A percentile compares a stretch with the other conserved stretches of the same genome.
phyloP scores from a whole-genome alignment of 306 rosid species.

The Medicago arabica region DNA sequence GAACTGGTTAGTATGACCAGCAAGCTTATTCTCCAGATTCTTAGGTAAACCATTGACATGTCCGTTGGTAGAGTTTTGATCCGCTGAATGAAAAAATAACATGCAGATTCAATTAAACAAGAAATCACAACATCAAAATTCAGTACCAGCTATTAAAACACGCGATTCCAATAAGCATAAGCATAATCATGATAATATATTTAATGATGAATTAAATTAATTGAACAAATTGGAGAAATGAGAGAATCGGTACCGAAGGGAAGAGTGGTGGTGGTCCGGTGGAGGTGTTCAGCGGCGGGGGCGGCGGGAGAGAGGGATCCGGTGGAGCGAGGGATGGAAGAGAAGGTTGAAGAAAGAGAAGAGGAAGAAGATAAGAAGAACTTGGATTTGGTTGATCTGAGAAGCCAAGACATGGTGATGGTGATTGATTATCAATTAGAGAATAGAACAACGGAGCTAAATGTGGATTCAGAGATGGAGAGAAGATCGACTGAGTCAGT shows the following conservation, averaged over 20 bases:
- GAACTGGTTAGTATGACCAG: slow-evolving; percentile 65
- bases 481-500: no score
- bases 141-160: no score
- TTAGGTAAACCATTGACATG: slow-evolving; percentile 66
- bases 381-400: slow-evolving; percentile 69
- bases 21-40: slow-evolving; percentile 73
- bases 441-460: neutral
- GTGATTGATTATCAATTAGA: neutral
- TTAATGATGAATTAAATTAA: neutral
- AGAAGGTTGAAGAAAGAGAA: slow-evolving; percentile 55
- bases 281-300: slow-evolving; percentile 55
- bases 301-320: slow-evolving; percentile 68
- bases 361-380: slow-evolving; percentile 47
- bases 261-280: slow-evolving; percentile 62
- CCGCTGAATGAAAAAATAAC: slow-evolving; percentile 60
- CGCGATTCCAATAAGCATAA: neutral
- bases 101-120: neutral
- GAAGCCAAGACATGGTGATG: slow-evolving; percentile 59
- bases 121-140: no score
- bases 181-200: no score
- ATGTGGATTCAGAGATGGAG: neutral
- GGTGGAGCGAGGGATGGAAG: slow-evolving; percentile 60
- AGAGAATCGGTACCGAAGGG: slow-evolving; percentile 47
- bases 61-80: slow-evolving; percentile 65
- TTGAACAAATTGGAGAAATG: neutral